Conservation (phyloP, 768 basidiomycete genomes). For the Kwoniella europaea region DNA sequence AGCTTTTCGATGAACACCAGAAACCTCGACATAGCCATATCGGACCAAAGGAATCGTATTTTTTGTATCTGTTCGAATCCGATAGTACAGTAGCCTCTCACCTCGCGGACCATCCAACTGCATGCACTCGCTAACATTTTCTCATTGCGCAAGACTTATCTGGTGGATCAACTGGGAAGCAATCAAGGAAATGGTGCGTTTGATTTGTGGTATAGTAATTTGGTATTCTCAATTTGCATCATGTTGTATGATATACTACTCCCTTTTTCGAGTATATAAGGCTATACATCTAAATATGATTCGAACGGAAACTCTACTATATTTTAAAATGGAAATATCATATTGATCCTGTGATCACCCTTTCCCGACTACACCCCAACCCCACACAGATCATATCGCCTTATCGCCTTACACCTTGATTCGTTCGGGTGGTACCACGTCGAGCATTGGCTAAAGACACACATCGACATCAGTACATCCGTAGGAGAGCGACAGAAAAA, state of each 20-base stretch:
- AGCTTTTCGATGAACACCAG: no score
- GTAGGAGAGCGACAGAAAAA: no score
- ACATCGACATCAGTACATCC: neutral
- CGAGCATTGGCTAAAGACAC: slow-evolving; percentile 44
- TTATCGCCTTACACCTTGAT: slow-evolving; percentile 55
- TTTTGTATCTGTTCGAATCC: no score
- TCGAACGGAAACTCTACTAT: slow-evolving; percentile 2
- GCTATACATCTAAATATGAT: slow-evolving; percentile 3
- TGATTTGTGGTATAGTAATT: no score
- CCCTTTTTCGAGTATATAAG: neutral
- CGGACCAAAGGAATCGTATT: no score
- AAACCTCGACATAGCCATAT: no score
- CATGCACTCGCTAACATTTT: no score
- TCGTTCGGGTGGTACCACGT: slow-evolving; percentile 53
- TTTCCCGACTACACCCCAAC: slow-evolving; percentile 5
- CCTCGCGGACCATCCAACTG: no score
- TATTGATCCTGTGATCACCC: neutral
- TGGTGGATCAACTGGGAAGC: no score
- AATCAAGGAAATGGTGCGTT: no score
- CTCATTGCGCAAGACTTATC: no score
- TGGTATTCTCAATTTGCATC: neutral
- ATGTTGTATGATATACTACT: neutral
- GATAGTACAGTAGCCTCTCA: no score
- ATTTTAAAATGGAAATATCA: neutral
- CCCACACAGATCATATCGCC: neutral